phyloP scores from a whole-genome alignment of 1,284 basidiomycete genomes.

The Blastosporella zonata region DNA sequence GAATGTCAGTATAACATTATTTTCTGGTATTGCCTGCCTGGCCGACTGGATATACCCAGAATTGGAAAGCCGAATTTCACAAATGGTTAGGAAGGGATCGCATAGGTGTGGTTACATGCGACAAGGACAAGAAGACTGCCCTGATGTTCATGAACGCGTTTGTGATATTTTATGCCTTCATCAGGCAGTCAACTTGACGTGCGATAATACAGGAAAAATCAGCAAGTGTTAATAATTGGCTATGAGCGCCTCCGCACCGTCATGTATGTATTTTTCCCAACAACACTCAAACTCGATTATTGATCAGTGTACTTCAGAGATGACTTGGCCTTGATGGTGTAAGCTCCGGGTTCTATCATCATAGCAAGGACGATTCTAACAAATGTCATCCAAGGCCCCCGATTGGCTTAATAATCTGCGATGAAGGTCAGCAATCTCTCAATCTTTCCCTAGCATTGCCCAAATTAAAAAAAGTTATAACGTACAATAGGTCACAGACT shows the following conservation, averaged over 20 bases:
- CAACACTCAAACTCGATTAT: background rate
- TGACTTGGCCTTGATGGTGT: conserved; percentile 65
- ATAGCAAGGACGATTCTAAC: background rate
- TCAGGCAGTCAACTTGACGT: conserved; percentile 3
- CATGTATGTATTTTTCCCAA: conserved; percentile 53
- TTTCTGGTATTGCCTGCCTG: background rate
- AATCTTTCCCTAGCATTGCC: background rate
- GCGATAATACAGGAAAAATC: conserved; percentile 50
- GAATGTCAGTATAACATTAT: conserved; percentile 47
- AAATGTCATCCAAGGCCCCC: conserved; percentile 54
- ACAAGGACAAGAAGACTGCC: conserved; percentile 71
- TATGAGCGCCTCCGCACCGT: conserved; percentile 89
- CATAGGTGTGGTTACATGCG: conserved; percentile 76
- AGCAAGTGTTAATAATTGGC: conserved; percentile 90
- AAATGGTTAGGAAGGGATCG: conserved; percentile 92
- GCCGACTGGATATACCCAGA: conserved; percentile 44
- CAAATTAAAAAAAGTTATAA: background rate
- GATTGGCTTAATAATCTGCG: conserved; percentile 92
- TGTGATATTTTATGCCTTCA: conserved; percentile 1
- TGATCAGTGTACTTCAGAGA: conserved; percentile 37
- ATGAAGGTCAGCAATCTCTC: conserved; percentile 65
- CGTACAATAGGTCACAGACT: conserved; percentile 76
- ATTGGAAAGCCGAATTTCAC: conserved; percentile 94
- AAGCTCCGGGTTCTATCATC: conserved; percentile 22
- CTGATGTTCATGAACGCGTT: conserved; percentile 76